Conservation (phyloP, 495 filamentous ascomycete species). For the Xylaria sp. region DNA sequence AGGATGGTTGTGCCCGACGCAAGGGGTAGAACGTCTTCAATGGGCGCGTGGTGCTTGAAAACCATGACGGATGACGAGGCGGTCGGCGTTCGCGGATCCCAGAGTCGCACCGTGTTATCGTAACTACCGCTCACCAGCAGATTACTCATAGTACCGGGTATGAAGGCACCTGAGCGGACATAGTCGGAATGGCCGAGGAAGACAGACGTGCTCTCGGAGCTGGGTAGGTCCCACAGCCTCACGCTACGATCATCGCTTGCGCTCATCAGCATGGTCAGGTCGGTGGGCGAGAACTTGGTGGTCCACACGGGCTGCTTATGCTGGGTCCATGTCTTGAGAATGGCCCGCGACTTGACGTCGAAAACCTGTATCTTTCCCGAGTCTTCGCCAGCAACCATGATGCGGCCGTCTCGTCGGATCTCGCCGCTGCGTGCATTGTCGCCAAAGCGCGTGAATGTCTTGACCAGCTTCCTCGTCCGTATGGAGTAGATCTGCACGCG, state of each 20-base stretch:
- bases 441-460: constrained; percentile 91
- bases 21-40: constrained; percentile 87
- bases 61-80: constrained; percentile 74
- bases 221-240: constrained; percentile 90
- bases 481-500: constrained; percentile 92
- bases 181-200: constrained; percentile 95
- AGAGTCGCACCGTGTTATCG: constrained; percentile 90
- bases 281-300: constrained; percentile 84
- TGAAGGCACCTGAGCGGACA: constrained; percentile 82
- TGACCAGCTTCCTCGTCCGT: constrained; percentile 84
- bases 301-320: constrained; percentile 96
- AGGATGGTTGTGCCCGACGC: constrained; percentile 85
- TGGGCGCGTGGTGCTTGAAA: constrained; percentile 87
- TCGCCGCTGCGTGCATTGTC: constrained; percentile 86
- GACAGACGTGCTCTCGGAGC: constrained; percentile 71
- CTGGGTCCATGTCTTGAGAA: constrained; percentile 93
- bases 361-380: constrained; percentile 92
- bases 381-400: constrained; percentile 90
- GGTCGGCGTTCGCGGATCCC: constrained; percentile 81
- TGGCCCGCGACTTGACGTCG: constrained; percentile 83
- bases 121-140: constrained; percentile 88
- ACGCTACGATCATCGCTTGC: constrained; percentile 91
- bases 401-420: constrained; percentile 85
- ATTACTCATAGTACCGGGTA: constrained; percentile 78
- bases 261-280: constrained; percentile 84